Percentiles rank a stretch among this genome's conserved stretches.
phyloP scores from a whole-genome alignment of 495 filamentous ascomycete genomes.

The Penicillium malachiteum region DNA sequence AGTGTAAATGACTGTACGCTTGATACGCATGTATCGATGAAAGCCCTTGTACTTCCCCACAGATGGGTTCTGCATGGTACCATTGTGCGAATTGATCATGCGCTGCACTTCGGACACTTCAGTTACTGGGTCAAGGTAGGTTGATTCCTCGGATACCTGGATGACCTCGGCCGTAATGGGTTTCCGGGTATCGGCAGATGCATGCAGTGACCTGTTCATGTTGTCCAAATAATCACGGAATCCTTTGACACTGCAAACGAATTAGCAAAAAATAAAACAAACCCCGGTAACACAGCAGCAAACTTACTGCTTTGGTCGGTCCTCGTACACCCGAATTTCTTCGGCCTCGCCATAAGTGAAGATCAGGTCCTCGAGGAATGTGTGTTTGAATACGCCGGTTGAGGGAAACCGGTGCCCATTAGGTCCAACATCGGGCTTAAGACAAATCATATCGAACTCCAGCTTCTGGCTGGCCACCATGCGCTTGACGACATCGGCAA shows the following conservation, averaged over 20 bases:
- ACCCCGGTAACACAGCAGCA: background rate
- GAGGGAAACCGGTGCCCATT: constrained; percentile 68
- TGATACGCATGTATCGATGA: constrained; percentile 61
- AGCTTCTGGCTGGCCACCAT: constrained; percentile 78
- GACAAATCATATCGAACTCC: constrained; percentile 81
- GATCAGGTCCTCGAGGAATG: constrained; percentile 73
- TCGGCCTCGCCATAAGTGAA: constrained; percentile 79
- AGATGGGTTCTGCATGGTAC: constrained; percentile 41
- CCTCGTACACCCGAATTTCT: constrained; percentile 74
- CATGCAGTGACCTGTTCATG: constrained; percentile 60
- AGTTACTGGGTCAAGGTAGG: constrained; percentile 74
- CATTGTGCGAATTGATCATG: constrained; percentile 86
- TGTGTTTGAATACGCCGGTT: constrained; percentile 87
- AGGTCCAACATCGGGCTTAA: constrained; percentile 84
- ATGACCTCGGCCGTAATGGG: constrained; percentile 78
- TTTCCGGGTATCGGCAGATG: constrained; percentile 42
- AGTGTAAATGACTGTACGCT: constrained; percentile 89
- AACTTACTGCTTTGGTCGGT: constrained; percentile 61
- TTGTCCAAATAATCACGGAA: constrained; percentile 80
- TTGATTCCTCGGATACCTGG: constrained; percentile 75
- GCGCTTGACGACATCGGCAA: constrained; percentile 75
- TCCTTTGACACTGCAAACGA: constrained; percentile 55
- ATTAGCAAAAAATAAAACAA: constrained; percentile 16
- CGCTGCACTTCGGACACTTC: constrained; percentile 85
- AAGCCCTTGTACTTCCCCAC: constrained; percentile 31